Conservation (phyloP, 2,329 filamentous ascomycete species). For the Golovinomyces cichoracearum region DNA sequence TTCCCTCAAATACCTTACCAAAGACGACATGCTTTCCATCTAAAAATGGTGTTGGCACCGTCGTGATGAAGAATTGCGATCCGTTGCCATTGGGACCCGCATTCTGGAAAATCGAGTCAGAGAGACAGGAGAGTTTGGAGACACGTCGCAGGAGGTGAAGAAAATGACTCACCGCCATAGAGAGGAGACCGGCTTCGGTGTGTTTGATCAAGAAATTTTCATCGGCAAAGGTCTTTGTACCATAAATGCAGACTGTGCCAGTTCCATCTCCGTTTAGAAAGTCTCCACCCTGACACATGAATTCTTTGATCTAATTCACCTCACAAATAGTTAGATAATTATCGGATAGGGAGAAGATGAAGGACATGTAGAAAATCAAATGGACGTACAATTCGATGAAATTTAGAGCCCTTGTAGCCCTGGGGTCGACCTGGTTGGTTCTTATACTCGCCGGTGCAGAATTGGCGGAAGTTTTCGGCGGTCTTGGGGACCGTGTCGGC, state of each 20-base stretch:
- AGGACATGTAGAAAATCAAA: no score
- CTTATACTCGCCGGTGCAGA: constrained; percentile 84
- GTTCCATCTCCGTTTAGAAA: constrained; percentile 86
- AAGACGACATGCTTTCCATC: constrained; percentile 92
- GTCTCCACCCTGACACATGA: constrained; percentile 95
- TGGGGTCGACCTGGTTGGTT: constrained; percentile 51
- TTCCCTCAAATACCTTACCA: constrained; percentile 64
- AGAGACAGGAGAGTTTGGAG: constrained; percentile 1
- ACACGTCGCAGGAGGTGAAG: not conserved
- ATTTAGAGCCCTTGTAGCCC: constrained; percentile 85
- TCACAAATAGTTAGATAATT: no score
- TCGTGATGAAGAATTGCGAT: constrained; percentile 93
- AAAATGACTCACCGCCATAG: constrained; percentile 54
- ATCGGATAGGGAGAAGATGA: not conserved
- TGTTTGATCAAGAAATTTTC: constrained; percentile 72
- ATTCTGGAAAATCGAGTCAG: constrained; percentile 32
- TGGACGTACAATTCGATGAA: constrained; percentile 69
- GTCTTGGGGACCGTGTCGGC: constrained; percentile 62
- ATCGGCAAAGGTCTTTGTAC: constrained; percentile 58
- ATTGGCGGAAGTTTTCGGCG: constrained; percentile 89
- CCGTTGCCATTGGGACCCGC: constrained; percentile 81
- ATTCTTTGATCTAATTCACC: constrained; percentile 50
- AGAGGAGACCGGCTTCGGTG: constrained; percentile 52
- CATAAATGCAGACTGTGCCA: constrained; percentile 70
- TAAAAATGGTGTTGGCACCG: constrained; percentile 60